These are phyloP conservation scores for Trametes versicolor DNA, from an alignment of 1,284 basidiomycete genomes.

Conservation along the genomic window DNA sequence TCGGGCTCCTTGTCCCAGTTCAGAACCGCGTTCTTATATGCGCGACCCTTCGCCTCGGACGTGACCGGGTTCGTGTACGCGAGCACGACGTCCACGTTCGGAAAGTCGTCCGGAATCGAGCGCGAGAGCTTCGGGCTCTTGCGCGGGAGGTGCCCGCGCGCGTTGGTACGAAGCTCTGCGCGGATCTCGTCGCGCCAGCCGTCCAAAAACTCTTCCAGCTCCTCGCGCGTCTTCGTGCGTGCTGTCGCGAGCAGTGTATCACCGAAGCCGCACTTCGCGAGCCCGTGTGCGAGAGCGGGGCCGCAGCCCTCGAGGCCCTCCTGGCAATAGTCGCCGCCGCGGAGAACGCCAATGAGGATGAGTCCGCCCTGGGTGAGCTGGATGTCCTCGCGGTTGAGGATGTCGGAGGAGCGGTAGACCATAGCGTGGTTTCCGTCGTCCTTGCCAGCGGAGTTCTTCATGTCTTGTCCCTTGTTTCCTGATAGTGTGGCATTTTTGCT, in stretches of 20 bases:
- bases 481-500: conserved; percentile 81
- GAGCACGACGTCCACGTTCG: conserved; percentile 71
- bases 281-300: conserved; percentile 67
- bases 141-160: conserved; percentile 64
- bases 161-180: conserved; percentile 78
- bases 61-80: conserved; percentile 83
- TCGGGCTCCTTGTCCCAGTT: conserved; percentile 74
- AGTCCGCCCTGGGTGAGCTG: conserved; percentile 77
- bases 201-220: conserved; percentile 63
- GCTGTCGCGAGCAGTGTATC: conserved; percentile 73
- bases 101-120: conserved; percentile 69
- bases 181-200: conserved; percentile 73
- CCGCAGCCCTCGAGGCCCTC: conserved; percentile 74
- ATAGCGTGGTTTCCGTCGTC: conserved; percentile 81
- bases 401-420: conserved; percentile 66
- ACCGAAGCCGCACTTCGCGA: conserved; percentile 78
- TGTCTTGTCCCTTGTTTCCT: conserved; percentile 69
- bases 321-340: conserved; percentile 91
- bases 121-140: conserved; percentile 71
- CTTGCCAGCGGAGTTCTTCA: conserved; percentile 70
- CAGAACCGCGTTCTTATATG: conserved; percentile 46
- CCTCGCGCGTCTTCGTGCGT: conserved; percentile 54
- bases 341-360: conserved; percentile 87
- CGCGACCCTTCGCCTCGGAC: conserved; percentile 63
- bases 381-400: conserved; percentile 62